Conservation (phyloP, 306 rosid species). For the Vigna unguiculata region DNA sequence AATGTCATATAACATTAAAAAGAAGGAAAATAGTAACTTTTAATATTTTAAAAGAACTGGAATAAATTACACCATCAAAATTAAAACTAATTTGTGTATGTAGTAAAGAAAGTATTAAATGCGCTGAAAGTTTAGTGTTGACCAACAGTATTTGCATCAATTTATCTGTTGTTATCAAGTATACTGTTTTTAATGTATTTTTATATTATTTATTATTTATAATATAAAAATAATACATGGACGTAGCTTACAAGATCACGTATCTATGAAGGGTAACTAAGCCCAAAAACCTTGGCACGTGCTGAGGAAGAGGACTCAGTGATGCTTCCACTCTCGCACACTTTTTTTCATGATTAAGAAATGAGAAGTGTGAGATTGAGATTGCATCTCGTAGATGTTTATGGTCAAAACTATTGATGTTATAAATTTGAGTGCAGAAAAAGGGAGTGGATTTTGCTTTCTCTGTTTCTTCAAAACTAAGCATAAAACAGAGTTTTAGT, state of each 20-base stretch:
- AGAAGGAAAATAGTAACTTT: too few relatives aligned
- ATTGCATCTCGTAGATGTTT: too few relatives aligned
- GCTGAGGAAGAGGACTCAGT: not conserved
- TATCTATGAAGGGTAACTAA: not conserved
- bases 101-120: not conserved
- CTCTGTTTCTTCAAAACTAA: slow-evolving; percentile 36
- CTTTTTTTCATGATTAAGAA: not conserved
- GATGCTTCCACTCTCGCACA: not conserved
- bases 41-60: too few relatives aligned
- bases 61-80: too few relatives aligned
- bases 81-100: too few relatives aligned
- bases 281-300: not conserved
- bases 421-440: not conserved
- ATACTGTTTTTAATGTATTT: not conserved
- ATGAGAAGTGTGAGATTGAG: too few relatives aligned
- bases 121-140: not conserved
- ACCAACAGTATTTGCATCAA: not conserved
- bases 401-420: too few relatives aligned
- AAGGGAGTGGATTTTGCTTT: not conserved
- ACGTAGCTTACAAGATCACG: not conserved
- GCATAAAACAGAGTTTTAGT: slow-evolving; percentile 34
- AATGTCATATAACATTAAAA: too few relatives aligned
- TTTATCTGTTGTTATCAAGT: not conserved
- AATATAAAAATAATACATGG: not conserved
- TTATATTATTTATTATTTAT: not conserved